Percentiles rank a stretch among this genome's conserved stretches.
Conservation (phyloP, 176 grass and related monocot genomes). For the Typha latifolia region DNA sequence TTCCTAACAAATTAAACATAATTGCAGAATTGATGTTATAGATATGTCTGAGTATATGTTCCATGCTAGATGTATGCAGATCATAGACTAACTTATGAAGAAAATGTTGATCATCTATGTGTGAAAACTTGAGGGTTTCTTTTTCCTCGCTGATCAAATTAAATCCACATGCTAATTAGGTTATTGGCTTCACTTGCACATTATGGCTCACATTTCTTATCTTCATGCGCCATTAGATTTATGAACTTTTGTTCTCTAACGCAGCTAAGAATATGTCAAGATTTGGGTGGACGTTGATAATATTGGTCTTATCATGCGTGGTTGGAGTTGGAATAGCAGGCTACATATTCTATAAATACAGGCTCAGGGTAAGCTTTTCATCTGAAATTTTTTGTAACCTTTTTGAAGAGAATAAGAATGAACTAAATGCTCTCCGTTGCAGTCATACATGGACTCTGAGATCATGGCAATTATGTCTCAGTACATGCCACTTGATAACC, state of each 20-base stretch:
- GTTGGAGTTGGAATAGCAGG: slow-evolving; percentile 35
- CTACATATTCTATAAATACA: slow-evolving; percentile 88
- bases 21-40: too few species aligned
- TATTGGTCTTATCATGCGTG: slow-evolving; percentile 54
- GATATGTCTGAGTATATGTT: too few species aligned
- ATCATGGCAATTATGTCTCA: slow-evolving; percentile 85
- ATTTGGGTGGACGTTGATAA: slow-evolving; percentile 34
- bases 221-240: background rate
- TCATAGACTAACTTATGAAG: too few species aligned
- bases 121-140: too few species aligned
- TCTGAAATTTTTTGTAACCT: background rate
- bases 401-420: background rate
- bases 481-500: slow-evolving; percentile 78
- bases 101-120: too few species aligned
- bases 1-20: too few species aligned
- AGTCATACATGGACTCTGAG: slow-evolving; percentile 89
- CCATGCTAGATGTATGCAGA: too few species aligned
- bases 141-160: too few species aligned
- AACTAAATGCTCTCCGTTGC: background rate
- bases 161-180: too few species aligned
- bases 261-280: slow-evolving; percentile 47
- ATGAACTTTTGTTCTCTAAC: background rate
- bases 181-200: background rate
- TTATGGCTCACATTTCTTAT: background rate
- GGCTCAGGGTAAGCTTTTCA: slow-evolving; percentile 50